Percentiles rank a stretch among this genome's conserved stretches.
These are phyloP conservation scores for Trichoderma brevicompactum DNA, from an alignment of 2,329 filamentous ascomycete species.

Conservation along the genomic window DNA sequence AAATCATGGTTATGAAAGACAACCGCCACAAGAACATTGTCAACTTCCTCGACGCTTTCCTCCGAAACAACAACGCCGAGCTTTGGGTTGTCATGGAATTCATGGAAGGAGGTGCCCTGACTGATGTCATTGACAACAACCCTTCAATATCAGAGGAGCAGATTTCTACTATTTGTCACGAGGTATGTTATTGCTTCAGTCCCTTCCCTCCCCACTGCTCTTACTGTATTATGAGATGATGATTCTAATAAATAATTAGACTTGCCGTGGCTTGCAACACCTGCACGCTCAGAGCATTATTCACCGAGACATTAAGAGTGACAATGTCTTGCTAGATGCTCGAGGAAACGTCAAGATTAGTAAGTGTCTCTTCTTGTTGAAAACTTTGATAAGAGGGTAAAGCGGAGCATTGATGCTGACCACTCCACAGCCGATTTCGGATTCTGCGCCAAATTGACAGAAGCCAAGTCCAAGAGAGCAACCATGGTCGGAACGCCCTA, in stretches of 20 bases:
- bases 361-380: constrained; percentile 53
- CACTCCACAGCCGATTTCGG: constrained; percentile 85
- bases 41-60: constrained; percentile 96
- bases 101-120: constrained; percentile 97
- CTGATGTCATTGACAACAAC: constrained; percentile 99
- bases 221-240: neutral
- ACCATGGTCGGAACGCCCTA: constrained; percentile 99
- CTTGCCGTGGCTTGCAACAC: constrained; percentile 92
- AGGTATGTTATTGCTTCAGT: constrained; percentile 62
- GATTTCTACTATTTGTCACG: constrained; percentile 94
- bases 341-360: constrained; percentile 97
- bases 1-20: constrained; percentile 99
- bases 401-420: constrained; percentile 34
- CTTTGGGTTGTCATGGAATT: constrained; percentile 99
- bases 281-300: constrained; percentile 96
- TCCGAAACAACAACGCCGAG: constrained; percentile 91
- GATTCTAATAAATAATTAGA: constrained; percentile 57
- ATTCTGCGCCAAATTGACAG: constrained; percentile 97
- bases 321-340: constrained; percentile 93
- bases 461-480: constrained; percentile 93
- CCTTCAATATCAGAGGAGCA: constrained; percentile 91
- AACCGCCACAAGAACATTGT: constrained; percentile 98
- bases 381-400: neutral
- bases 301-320: constrained; percentile 98
- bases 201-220: neutral